These are phyloP conservation scores for Lachnellula arida DNA, from an alignment of 2,329 filamentous ascomycete genomes.

Conservation along the genomic window DNA sequence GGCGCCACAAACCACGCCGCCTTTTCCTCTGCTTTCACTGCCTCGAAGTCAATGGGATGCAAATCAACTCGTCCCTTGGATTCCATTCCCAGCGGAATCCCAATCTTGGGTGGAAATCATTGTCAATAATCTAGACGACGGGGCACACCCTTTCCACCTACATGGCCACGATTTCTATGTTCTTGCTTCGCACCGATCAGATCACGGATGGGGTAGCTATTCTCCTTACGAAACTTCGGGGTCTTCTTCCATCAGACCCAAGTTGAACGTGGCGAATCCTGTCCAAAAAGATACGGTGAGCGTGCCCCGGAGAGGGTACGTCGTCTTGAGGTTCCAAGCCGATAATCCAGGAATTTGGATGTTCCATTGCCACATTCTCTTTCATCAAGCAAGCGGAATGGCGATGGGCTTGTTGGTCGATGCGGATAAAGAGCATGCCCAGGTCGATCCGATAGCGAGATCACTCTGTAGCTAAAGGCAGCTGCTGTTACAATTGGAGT, in stretches of 20 bases:
- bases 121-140: conserved; percentile 45
- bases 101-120: conserved; percentile 42
- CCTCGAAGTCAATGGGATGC: conserved; percentile 36
- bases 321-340: conserved; percentile 42
- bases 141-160: conserved; percentile 47
- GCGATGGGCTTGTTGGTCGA: conserved; percentile 31
- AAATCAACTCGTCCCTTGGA: conserved; percentile 37
- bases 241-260: conserved; percentile 17
- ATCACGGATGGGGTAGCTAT: conserved; percentile 18
- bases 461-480: not conserved
- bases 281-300: conserved; percentile 46
- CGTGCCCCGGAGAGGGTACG: conserved; percentile 33
- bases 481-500: not conserved
- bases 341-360: conserved; percentile 50
- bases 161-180: conserved; percentile 51
- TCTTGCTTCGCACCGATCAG: conserved; percentile 14
- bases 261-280: conserved; percentile 37
- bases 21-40: conserved; percentile 33
- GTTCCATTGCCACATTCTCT: conserved; percentile 42
- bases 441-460: not conserved
- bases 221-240: conserved; percentile 9
- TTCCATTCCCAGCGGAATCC: conserved; percentile 20
- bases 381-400: conserved; percentile 39
- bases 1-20: conserved; percentile 32
- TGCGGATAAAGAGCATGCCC: not conserved